phyloP scores from a whole-genome alignment of 2,329 filamentous ascomycete species.

The Mycocentrospora acerina region DNA sequence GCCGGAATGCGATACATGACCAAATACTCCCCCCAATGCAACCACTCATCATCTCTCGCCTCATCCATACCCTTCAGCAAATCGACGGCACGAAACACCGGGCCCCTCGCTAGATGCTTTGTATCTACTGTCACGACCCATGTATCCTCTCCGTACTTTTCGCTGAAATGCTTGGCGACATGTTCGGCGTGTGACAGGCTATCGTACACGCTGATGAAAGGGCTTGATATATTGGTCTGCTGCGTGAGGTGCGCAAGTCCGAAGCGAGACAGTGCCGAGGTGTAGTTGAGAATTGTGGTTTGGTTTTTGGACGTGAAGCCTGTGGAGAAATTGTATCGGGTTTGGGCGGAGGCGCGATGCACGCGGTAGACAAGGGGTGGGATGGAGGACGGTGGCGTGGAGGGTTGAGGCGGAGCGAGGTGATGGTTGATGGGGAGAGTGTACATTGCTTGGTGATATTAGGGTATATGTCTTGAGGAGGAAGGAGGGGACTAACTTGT shows the following conservation, averaged over 20 bases:
- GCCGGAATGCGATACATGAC: conserved; percentile 37
- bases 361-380: conserved; percentile 35
- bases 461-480: neutral
- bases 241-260: conserved; percentile 32
- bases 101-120: conserved; percentile 30
- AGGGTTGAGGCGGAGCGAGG: neutral
- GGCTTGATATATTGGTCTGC: conserved; percentile 39
- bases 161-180: conserved; percentile 24
- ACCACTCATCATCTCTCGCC: conserved; percentile 9
- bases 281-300: conserved; percentile 34
- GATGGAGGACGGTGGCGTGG: conserved; percentile 22
- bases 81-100: conserved; percentile 36
- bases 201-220: conserved; percentile 38
- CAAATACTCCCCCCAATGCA: conserved; percentile 39
- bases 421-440: conserved; percentile 3
- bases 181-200: conserved; percentile 26
- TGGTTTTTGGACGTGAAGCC: conserved; percentile 40
- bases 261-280: conserved; percentile 24
- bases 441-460: conserved; percentile 11
- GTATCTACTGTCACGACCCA: conserved; percentile 34
- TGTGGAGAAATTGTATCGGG: conserved; percentile 29
- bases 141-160: conserved; percentile 23
- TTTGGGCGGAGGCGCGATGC: conserved; percentile 30
- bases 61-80: conserved; percentile 15
- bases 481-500: conserved; percentile 9